Conservation (phyloP, 2,329 filamentous ascomycete species). For the Bipolaris zeicola region DNA sequence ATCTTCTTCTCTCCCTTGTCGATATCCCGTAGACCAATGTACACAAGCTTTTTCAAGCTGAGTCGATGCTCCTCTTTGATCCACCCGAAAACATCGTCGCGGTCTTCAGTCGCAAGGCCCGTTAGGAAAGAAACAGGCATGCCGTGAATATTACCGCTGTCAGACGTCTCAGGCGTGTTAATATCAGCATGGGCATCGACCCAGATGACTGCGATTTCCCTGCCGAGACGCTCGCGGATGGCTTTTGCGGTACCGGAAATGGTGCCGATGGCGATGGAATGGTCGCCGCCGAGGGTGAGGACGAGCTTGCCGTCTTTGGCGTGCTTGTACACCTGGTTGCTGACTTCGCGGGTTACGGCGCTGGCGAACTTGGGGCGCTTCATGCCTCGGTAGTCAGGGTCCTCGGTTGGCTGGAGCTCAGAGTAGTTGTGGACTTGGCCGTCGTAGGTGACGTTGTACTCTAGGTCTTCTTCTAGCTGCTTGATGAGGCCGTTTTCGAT, state of each 20-base stretch:
- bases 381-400: constrained; percentile 88
- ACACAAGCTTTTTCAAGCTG: constrained; percentile 85
- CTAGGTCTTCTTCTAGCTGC: constrained; percentile 82
- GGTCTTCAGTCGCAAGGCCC: constrained; percentile 77
- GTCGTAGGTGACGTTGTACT: constrained; percentile 87
- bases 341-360: constrained; percentile 79
- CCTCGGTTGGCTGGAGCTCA: constrained; percentile 70
- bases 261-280: constrained; percentile 94
- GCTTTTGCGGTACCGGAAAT: constrained; percentile 87
- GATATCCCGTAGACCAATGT: constrained; percentile 93
- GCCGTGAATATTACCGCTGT: constrained; percentile 92
- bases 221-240: constrained; percentile 76
- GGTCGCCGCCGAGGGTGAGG: constrained; percentile 92
- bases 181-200: constrained; percentile 98
- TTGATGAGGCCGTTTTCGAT: constrained; percentile 85
- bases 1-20: constrained; percentile 94
- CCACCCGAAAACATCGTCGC: constrained; percentile 88
- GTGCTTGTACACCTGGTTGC: constrained; percentile 84
- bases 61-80: constrained; percentile 72
- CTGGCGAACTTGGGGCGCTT: constrained; percentile 89
- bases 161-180: constrained; percentile 90
- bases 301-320: constrained; percentile 83
- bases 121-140: constrained; percentile 96
- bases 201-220: constrained; percentile 95
- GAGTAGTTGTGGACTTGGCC: constrained; percentile 80